These are phyloP conservation scores for Aristolochia fimbriata DNA, from an alignment of 164 flowering plant genomes.

Conservation along the genomic window DNA sequence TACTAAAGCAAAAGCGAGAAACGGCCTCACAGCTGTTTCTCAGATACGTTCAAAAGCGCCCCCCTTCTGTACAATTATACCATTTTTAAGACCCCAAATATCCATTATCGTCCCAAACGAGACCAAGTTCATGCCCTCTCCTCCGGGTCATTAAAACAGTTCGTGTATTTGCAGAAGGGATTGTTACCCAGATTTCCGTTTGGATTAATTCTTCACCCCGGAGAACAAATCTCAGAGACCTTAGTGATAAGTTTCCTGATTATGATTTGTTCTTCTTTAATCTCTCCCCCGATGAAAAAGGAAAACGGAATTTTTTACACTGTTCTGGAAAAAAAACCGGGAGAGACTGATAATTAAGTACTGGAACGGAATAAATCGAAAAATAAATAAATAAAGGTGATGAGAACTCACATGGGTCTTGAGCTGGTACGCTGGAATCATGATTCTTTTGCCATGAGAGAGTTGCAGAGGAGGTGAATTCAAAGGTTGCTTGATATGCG, in stretches of 20 bases:
- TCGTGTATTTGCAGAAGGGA: background rate
- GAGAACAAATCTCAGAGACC: background rate
- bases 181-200: background rate
- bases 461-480: slow-evolving; percentile 36
- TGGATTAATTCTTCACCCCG: background rate
- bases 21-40: slow-evolving; percentile 27
- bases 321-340: background rate
- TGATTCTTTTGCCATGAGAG: slow-evolving; percentile 76
- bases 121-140: background rate
- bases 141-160: background rate
- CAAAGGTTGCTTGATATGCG: slow-evolving; percentile 72
- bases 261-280: too few relatives aligned
- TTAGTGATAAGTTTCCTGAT: too few relatives aligned
- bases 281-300: slow-evolving; percentile 1
- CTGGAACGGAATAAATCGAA: background rate
- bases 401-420: slow-evolving; percentile 73
- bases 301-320: background rate
- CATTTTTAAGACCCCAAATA: too few relatives aligned
- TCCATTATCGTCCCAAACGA: background rate
- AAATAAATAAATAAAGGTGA: slow-evolving; percentile 10
- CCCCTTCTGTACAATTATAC: background rate
- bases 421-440: slow-evolving; percentile 59
- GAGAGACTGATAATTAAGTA: background rate
- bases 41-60: slow-evolving; percentile 14
- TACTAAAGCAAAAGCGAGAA: slow-evolving; percentile 29